These are phyloP conservation scores for Candida tammaniensis DNA, from an alignment of 805 yeast genomes.

Conservation along the genomic window DNA sequence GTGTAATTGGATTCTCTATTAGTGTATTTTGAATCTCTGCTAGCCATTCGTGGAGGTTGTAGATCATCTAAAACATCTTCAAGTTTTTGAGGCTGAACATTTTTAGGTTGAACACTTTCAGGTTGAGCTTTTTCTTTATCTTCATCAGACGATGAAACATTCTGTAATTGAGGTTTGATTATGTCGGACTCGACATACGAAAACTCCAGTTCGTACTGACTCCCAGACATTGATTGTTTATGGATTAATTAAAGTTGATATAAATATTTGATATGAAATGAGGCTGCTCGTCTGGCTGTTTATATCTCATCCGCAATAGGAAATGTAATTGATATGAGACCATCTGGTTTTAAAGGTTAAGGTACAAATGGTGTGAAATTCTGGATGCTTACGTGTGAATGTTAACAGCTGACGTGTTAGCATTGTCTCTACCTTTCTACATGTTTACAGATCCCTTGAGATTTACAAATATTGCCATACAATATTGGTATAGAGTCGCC, in stretches of 20 bases:
- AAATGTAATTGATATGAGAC: constrained; percentile 5
- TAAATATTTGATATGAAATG: neutral
- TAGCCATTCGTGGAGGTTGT: constrained; percentile 2
- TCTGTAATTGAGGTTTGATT: constrained; percentile 2
- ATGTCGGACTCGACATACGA: constrained; percentile 12
- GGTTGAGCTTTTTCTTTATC: no score
- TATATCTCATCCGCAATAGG: constrained; percentile 1
- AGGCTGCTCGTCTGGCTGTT: constrained; percentile 1
- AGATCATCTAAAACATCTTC: no score
- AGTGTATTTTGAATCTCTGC: neutral
- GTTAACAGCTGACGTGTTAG: no score
- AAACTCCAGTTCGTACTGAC: constrained; percentile 10
- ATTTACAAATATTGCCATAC: no score
- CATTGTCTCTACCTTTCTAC: no score
- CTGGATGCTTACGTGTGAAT: no score
- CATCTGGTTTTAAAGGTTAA: no score
- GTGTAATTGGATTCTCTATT: constrained; percentile 2
- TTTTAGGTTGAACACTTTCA: no score
- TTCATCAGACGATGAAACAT: constrained; percentile 1
- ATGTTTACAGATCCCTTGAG: no score
- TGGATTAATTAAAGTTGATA: neutral
- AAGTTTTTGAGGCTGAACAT: no score
- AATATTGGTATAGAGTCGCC: no score
- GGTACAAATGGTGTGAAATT: no score
- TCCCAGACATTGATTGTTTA: constrained; percentile 5